Conservation (phyloP, 2,329 filamentous ascomycete species). For the Phaeoacremonium minimum region DNA sequence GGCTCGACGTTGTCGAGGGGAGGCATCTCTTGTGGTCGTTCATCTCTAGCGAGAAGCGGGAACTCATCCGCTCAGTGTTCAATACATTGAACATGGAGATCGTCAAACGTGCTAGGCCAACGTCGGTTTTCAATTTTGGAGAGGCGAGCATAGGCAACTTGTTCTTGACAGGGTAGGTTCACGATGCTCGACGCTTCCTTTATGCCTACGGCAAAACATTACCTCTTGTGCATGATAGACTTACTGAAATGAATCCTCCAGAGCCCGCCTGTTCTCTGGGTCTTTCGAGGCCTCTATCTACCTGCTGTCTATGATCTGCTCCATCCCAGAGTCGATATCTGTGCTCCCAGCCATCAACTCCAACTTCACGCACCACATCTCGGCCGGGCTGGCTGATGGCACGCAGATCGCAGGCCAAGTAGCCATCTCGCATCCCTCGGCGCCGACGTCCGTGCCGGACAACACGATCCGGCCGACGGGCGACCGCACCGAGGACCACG, state of each 20-base stretch:
- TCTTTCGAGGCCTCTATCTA: conserved; percentile 93
- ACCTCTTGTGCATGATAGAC: neutral
- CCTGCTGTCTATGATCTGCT: conserved; percentile 79
- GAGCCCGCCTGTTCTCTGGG: conserved; percentile 81
- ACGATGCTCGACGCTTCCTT: neutral
- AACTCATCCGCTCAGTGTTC: conserved; percentile 73
- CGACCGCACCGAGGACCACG: conserved; percentile 48
- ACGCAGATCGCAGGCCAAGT: conserved; percentile 85
- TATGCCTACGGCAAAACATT: neutral
- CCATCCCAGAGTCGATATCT: conserved; percentile 69
- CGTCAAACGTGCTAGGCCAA: conserved; percentile 68
- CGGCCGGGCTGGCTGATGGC: conserved; percentile 72
- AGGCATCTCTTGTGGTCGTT: conserved; percentile 70
- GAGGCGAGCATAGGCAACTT: conserved; percentile 74
- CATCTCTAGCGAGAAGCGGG: conserved; percentile 67
- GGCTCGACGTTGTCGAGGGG: conserved; percentile 85
- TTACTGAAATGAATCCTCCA: conserved; percentile 9
- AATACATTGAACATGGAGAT: conserved; percentile 76
- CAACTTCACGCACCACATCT: conserved; percentile 94
- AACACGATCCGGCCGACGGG: conserved; percentile 14
- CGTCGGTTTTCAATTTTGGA: conserved; percentile 72
- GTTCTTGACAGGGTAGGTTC: conserved; percentile 66
- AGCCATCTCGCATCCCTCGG: conserved; percentile 80
- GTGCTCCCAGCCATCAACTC: conserved; percentile 90
- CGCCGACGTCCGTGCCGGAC: conserved; percentile 50